Evolutionary conservation across 164 flowering plant species (phyloP).

Genomic region (Berberis thunbergii): DNA sequence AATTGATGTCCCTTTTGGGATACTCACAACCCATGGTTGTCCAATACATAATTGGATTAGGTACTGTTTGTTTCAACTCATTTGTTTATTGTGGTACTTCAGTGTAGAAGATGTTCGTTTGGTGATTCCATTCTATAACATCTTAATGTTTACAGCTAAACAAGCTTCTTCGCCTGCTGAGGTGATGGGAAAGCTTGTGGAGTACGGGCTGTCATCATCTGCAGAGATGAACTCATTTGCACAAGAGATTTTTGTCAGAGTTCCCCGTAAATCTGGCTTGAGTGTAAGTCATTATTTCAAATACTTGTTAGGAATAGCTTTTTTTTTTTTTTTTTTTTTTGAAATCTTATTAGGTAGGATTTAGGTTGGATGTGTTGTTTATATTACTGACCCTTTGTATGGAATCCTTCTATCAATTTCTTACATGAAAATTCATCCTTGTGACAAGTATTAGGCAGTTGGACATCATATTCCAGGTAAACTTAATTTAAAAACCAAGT

Average conservation of each 20-base stretch:
- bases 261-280: conserved; percentile 54
- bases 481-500: too few species aligned
- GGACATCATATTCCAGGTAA: too few species aligned
- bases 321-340: neutral
- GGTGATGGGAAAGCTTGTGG: conserved; percentile 38
- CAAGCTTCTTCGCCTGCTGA: conserved; percentile 66
- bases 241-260: conserved; percentile 51
- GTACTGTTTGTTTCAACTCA: conserved; percentile 7
- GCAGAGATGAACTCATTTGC: conserved; percentile 56
- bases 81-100: neutral
- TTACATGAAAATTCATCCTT: too few species aligned
- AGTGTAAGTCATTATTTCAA: conserved; percentile 40
- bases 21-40: conserved; percentile 64
- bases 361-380: too few species aligned
- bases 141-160: conserved; percentile 43
- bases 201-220: conserved; percentile 25
- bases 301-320: neutral
- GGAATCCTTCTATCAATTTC: too few species aligned
- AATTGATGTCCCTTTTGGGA: conserved; percentile 59
- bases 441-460: too few species aligned
- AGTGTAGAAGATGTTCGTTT: neutral
- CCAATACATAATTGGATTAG: conserved; percentile 57
- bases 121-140: too few species aligned
- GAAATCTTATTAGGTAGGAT: too few species aligned
- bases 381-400: too few species aligned